phyloP scores from a whole-genome alignment of 2,329 filamentous ascomycete genomes.

The Chaetomium strumarium region DNA sequence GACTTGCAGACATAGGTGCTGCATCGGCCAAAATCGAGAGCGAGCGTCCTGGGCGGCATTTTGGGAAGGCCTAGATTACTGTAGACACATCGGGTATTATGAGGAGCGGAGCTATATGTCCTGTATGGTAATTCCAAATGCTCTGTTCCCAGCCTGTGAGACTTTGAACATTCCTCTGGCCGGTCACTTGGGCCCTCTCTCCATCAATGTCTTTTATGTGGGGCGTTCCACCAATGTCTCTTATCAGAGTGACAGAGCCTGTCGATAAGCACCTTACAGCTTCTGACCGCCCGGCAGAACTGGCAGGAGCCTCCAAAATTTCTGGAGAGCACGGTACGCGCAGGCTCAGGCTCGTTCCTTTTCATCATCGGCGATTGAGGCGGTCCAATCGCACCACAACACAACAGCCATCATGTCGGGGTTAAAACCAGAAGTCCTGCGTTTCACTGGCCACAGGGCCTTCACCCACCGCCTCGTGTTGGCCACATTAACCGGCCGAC shows the following conservation, averaged over 20 bases:
- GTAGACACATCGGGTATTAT: not conserved
- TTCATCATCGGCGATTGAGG: not conserved
- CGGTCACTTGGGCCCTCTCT: not conserved
- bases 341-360: not conserved
- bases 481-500: conserved; percentile 81
- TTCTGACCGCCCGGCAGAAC: conserved; percentile 25
- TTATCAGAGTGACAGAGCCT: conserved; percentile 21
- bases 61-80: not conserved
- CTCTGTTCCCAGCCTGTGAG: not conserved
- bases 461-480: conserved; percentile 81
- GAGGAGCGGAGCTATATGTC: not conserved
- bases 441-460: conserved; percentile 78
- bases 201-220: conserved; percentile 14
- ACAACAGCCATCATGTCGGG: conserved; percentile 36
- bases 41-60: conserved; percentile 25
- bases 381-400: not conserved
- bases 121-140: not conserved
- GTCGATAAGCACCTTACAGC: conserved; percentile 18
- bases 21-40: conserved; percentile 22
- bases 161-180: not conserved
- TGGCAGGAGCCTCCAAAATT: conserved; percentile 27
- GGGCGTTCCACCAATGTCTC: conserved; percentile 5
- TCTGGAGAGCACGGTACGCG: conserved; percentile 10
- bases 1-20: conserved; percentile 27
- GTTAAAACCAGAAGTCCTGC: conserved; percentile 51